phyloP scores from a whole-genome alignment of 805 yeast species.

The Spathaspora passalidarum region DNA sequence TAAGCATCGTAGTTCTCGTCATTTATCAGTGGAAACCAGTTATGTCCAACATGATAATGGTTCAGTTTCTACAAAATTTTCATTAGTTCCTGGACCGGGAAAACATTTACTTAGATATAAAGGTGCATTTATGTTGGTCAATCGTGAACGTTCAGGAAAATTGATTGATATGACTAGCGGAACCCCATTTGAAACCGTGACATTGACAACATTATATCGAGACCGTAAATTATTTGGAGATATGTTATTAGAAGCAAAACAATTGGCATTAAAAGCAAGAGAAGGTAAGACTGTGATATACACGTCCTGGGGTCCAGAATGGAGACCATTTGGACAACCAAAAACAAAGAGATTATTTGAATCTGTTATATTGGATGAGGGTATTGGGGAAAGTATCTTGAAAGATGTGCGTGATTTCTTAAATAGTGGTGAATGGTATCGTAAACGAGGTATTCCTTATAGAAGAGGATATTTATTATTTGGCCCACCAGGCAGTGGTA shows the following conservation, averaged over 20 bases:
- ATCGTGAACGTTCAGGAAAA: conserved; percentile 86
- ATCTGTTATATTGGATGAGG: conserved; percentile 80
- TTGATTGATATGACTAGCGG: conserved; percentile 87
- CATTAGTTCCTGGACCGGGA: conserved; percentile 97
- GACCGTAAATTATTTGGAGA: conserved; percentile 71
- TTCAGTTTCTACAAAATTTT: conserved; percentile 78
- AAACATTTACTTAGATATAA: conserved; percentile 81
- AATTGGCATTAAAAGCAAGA: conserved; percentile 71
- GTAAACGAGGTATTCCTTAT: conserved; percentile 95
- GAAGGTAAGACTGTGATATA: conserved; percentile 93
- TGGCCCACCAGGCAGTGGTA: conserved; percentile 98
- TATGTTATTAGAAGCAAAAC: conserved; percentile 78
- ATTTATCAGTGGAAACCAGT: conserved; percentile 84
- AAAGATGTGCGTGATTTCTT: conserved; percentile 79
- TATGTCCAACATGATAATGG: conserved; percentile 91
- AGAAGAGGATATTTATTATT: conserved; percentile 89
- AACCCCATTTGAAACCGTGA: conserved; percentile 94
- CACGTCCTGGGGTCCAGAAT: conserved; percentile 97
- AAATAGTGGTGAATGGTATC: conserved; percentile 83
- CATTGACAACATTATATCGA: conserved; percentile 81
- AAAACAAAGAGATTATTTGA: conserved; percentile 80
- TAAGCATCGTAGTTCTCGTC: conserved; percentile 73
- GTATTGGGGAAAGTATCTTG: conserved; percentile 63
- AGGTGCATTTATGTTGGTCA: conserved; percentile 85
- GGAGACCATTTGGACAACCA: conserved; percentile 98